phyloP scores from a whole-genome alignment of 2,329 filamentous ascomycete species.

The Colletotrichum cordylinicola region DNA sequence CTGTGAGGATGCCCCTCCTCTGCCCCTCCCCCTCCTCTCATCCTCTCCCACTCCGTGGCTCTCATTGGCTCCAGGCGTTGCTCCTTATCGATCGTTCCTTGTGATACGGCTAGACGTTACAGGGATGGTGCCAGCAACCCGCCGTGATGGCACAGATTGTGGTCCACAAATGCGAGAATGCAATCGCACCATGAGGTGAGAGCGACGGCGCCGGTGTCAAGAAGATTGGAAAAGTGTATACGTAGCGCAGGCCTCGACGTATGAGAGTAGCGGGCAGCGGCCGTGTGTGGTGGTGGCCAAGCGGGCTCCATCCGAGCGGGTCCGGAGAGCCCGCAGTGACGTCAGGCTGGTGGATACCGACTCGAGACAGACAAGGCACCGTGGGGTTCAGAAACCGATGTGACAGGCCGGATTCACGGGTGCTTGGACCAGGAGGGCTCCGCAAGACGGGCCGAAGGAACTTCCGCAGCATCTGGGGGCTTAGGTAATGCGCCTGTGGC shows the following conservation, averaged over 20 bases:
- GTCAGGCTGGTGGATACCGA: background rate
- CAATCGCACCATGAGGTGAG: slow-evolving; percentile 5
- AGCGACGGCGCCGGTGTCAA: background rate
- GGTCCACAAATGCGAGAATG: slow-evolving; percentile 14
- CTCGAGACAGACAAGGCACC: background rate
- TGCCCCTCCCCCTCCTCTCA: background rate
- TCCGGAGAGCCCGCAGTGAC: slow-evolving; percentile 11
- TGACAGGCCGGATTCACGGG: background rate
- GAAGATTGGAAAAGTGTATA: background rate
- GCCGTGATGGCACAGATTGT: background rate
- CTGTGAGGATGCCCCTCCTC: background rate
- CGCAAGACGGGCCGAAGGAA: slow-evolving; percentile 10
- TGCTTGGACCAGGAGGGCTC: background rate
- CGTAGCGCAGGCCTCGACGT: background rate
- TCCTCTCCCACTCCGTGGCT: background rate
- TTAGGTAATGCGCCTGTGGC: background rate
- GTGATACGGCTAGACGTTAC: background rate
- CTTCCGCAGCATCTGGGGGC: background rate
- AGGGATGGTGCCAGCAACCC: background rate
- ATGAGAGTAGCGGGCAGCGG: background rate
- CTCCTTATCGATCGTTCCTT: slow-evolving; percentile 4
- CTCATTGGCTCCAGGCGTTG: background rate
- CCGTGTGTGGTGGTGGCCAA: background rate
- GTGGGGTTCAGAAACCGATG: background rate
- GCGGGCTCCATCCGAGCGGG: background rate